Evolutionary conservation across 345 rosid species (phyloP).

Genomic region (Eucalyptus paniculata): DNA sequence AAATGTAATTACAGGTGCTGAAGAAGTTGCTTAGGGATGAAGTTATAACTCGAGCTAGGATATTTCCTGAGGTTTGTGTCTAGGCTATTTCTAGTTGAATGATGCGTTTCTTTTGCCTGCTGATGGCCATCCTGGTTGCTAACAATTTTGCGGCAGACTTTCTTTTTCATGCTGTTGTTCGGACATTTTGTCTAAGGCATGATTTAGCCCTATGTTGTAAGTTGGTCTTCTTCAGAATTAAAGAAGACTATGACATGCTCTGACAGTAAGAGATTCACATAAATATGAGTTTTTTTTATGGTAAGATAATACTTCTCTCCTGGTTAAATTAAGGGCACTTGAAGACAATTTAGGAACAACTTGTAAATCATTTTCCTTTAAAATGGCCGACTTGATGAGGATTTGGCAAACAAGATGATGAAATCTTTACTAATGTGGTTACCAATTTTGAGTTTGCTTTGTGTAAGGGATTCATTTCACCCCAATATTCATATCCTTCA

Average conservation of each 20-base stretch:
- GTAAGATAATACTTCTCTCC: neutral
- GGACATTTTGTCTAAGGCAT: neutral
- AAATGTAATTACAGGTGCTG: slow-evolving; percentile 43
- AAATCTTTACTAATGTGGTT: neutral
- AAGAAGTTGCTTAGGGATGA: slow-evolving; percentile 70
- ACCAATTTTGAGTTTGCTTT: neutral
- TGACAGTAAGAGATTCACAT: neutral
- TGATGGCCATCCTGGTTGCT: neutral
- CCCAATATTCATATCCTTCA: neutral
- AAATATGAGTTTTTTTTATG: neutral
- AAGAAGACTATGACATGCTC: neutral
- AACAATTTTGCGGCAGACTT: neutral
- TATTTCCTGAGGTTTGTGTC: slow-evolving; percentile 51
- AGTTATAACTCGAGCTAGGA: slow-evolving; percentile 57
- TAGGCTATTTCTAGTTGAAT: neutral
- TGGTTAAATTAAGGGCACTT: neutral
- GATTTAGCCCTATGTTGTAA: neutral
- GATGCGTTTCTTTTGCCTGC: neutral
- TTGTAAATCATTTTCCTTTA: neutral
- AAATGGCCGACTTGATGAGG: neutral
- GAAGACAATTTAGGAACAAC: neutral
- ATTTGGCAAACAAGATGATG: neutral
- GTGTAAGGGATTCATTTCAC: neutral
- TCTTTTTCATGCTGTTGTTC: neutral
- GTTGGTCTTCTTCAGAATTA: neutral